Base-by-base conservation (phyloP, 2,329 filamentous ascomycete genomes). In the Colletotrichum tanaceti region DNA sequence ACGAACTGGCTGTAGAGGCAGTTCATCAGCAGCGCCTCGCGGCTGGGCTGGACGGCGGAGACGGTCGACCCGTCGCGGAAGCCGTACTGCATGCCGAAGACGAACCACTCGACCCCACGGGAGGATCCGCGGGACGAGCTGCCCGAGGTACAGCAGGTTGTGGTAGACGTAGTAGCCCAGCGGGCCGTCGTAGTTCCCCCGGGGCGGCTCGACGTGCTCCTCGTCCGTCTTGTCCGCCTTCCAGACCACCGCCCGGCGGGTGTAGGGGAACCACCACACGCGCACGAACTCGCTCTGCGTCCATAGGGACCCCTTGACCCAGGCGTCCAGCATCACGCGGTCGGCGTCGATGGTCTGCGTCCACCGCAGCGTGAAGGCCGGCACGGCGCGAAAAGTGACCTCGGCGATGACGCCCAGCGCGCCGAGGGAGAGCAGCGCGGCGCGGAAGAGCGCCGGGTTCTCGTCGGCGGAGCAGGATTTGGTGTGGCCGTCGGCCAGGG, bases 1-100 rank as follows among this genome's bases (percentile, higher is more conserved):
- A 99, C 96, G 74, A 93, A 97, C 77, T 99, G 96, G n/a, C 92
- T 95, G 83, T 98, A 99, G 6, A 98, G 87, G 76, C 96, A 99
- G 82, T 99, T 96, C 92, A 99, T 95, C 60, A 98, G 85, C 53
- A 98, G 87, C 14, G 94, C 95, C 71, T 91, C 84, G 68, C 91
- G 89, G 71, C 91, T 92, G 24, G 91, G 89, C 79, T 98, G 92
- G 20, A 98, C 88, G 6, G 91, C 95, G n/a, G 86, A 85, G 47
- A 89, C 91, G 60, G 86, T 85, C 3, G 85, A 86, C 58, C 89
- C 89, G 70, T 93, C 87, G 41, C 84, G 84, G 85, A 98, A 98
- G 59, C 95, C 95, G 78, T 98, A 98, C 79, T 98, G 94, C 92
- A 98, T 93, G 73, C 94, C 94, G 75, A 98, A 98, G 63, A 98